Base-by-base conservation (phyloP, 768 basidiomycete species). In the Russula abietina region DNA sequence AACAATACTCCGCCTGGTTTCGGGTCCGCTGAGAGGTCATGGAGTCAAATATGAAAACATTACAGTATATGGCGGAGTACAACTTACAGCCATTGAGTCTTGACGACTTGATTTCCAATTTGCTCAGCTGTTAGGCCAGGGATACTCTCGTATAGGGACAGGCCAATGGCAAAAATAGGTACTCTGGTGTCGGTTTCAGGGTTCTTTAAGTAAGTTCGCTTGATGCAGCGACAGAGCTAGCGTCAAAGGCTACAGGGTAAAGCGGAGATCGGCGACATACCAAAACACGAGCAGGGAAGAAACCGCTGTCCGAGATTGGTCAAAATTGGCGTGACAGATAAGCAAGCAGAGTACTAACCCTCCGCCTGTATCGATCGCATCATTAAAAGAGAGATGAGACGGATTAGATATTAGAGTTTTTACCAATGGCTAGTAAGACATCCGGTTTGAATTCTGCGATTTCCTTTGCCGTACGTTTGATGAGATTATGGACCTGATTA, bases 221-320 rank as follows among this genome's bases (percentile, higher is more conserved):
- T 36, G 12, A 36, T 36, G 4, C 41, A 57, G 64, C 48, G 24
- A 57, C 9, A 53, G 7, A n/a, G 49, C 28, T 32, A 38, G 39
- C 19, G 12, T 53, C 57, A 45, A 36, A 22, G 17, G 12, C 5
- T 22, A 9, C 6, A 14, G 28, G 5, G 14, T 19, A n/a, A 22
- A 19, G 30, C 14, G 19, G 33, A 32, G 39, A 51, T 6, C n/a
- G 24, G 33, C 19, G 43, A 41, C 50, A 17, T 50, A 63, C 88
- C 83, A 96, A 81, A 49, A 97, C 89, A 50, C 95, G 87, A 24
- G 95, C 95, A 55, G 95, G 95, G 76, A 98, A 94, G 77, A 96
- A 98, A 32, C 96, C 95, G 49, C 93, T 92, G 73, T 55, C 62
- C 61, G 54, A 54, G 57, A 59, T 57, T 68, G 67, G n/a, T 65